These are phyloP conservation scores for Ogataea parapolymorpha DNA, from an alignment of 805 yeast species.

Conservation along the genomic window DNA sequence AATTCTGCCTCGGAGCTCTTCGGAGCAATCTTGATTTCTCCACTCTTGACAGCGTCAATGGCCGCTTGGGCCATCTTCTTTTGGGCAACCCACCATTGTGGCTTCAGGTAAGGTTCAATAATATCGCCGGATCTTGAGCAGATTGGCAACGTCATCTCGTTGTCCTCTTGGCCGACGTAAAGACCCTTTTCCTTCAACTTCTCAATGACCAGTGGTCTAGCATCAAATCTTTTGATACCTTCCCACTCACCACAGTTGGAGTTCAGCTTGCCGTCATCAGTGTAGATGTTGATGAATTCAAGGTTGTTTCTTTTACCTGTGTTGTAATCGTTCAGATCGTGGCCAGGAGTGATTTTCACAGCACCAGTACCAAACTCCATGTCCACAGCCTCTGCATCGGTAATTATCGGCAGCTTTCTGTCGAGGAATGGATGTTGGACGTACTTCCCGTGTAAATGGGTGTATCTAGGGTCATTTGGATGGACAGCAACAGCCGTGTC, in stretches of 20 bases:
- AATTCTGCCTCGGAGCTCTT: constrained; percentile 89
- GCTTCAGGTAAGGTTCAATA: constrained; percentile 94
- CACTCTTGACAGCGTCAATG: constrained; percentile 76
- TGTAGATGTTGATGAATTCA: constrained; percentile 84
- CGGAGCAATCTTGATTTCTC: constrained; percentile 79
- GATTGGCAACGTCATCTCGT: constrained; percentile 91
- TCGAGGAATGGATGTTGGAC: constrained; percentile 88
- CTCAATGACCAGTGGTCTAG: constrained; percentile 81
- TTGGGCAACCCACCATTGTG: constrained; percentile 99
- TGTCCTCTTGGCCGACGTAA: constrained; percentile 81
- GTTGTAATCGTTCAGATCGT: constrained; percentile 93
- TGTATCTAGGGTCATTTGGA: constrained; percentile 91
- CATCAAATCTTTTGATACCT: constrained; percentile 92
- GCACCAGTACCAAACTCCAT: constrained; percentile 99
- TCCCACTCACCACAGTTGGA: constrained; percentile 91
- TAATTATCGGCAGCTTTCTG: constrained; percentile 80
- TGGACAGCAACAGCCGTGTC: constrained; percentile 98
- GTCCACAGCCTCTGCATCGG: constrained; percentile 92
- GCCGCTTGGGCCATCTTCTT: constrained; percentile 85
- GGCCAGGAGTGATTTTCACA: constrained; percentile 98
- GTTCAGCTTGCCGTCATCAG: constrained; percentile 89
- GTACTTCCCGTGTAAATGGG: constrained; percentile 90
- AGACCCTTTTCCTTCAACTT: constrained; percentile 71
- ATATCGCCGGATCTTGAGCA: constrained; percentile 97
- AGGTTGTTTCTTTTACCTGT: constrained; percentile 93